phyloP scores from a whole-genome alignment of 2,329 filamentous ascomycete genomes.

The Furcasterigmium furcatum region DNA sequence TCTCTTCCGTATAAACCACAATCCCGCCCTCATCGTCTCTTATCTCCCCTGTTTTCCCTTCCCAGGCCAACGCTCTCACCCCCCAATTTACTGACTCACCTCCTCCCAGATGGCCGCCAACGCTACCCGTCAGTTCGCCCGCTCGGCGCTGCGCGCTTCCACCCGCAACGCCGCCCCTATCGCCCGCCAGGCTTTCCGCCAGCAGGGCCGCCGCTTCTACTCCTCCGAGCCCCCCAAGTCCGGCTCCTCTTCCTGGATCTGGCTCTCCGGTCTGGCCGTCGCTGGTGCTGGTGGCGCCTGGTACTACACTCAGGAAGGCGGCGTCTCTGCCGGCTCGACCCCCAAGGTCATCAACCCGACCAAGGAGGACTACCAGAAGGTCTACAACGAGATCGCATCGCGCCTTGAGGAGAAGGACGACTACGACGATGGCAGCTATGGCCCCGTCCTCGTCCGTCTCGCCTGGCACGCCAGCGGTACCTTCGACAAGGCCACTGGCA shows the following conservation, averaged over 20 bases:
- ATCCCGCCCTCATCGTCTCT: no score
- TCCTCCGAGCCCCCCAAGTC: constrained; percentile 63
- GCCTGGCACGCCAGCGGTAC: constrained; percentile 95
- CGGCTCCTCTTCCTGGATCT: constrained; percentile 46
- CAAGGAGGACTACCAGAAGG: constrained; percentile 88
- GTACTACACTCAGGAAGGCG: constrained; percentile 61
- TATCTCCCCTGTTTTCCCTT: not conserved
- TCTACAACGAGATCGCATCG: constrained; percentile 83
- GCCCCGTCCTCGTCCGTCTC: constrained; percentile 83
- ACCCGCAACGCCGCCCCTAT: constrained; percentile 50
- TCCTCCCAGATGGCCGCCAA: constrained; percentile 35
- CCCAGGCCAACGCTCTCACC: not conserved
- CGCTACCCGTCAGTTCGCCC: constrained; percentile 52
- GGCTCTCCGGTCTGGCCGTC: constrained; percentile 55
- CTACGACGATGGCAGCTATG: constrained; percentile 96
- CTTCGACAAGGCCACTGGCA: constrained; percentile 82
- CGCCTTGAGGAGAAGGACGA: constrained; percentile 84
- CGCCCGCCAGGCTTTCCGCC: constrained; percentile 67
- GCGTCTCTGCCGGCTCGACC: constrained; percentile 39
- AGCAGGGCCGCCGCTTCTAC: constrained; percentile 75
- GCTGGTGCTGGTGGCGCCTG: constrained; percentile 62
- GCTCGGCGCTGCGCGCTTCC: constrained; percentile 56
- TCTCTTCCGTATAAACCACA: no score
- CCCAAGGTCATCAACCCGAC: constrained; percentile 65
- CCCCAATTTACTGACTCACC: constrained; percentile 1